These are phyloP conservation scores for Nitzschia sp. DNA, from an alignment of 108 stramenopile species.

Conservation along the genomic window DNA sequence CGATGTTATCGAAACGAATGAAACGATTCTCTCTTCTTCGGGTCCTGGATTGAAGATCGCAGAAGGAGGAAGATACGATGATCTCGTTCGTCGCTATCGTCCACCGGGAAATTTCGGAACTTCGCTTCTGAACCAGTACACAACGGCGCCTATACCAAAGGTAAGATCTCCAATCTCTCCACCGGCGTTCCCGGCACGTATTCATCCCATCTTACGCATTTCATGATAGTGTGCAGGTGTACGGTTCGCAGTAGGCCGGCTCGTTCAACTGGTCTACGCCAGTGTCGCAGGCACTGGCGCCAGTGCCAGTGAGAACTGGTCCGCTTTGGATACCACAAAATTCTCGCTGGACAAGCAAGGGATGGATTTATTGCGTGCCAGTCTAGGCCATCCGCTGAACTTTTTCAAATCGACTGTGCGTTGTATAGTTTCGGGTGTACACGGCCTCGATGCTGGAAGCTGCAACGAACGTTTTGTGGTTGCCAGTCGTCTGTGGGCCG, in stretches of 20 bases:
- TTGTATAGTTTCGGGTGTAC: constrained; percentile 60
- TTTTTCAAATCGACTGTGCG: constrained; percentile 32
- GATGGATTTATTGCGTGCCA: constrained; percentile 46
- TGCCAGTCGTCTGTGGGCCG: constrained; percentile 61
- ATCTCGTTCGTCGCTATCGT: constrained; percentile 54
- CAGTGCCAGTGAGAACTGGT: constrained; percentile 3
- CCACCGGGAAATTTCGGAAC: constrained; percentile 81
- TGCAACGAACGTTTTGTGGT: constrained; percentile 54
- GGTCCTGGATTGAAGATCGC: constrained; percentile 64
- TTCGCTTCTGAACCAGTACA: constrained; percentile 48
- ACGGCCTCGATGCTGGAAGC: constrained; percentile 60
- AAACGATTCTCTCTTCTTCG: constrained; percentile 23
- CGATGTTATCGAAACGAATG: constrained; percentile 25
- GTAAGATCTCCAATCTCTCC: too few relatives aligned
- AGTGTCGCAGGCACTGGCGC: constrained; percentile 23
- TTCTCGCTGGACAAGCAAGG: constrained; percentile 28
- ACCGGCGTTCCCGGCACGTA: neutral
- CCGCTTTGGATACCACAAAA: constrained; percentile 27
- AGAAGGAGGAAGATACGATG: constrained; percentile 76
- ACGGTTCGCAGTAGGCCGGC: constrained; percentile 56
- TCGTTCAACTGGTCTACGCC: constrained; percentile 66
- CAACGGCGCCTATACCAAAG: constrained; percentile 65
- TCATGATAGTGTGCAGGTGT: constrained; percentile 51
- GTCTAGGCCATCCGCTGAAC: constrained; percentile 60
- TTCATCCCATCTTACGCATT: neutral